Evolutionary conservation across 2,329 filamentous ascomycete species (phyloP), one percentile per base, ranked within the genome.

Genomic region (Fusarium sarcochroum): DNA sequence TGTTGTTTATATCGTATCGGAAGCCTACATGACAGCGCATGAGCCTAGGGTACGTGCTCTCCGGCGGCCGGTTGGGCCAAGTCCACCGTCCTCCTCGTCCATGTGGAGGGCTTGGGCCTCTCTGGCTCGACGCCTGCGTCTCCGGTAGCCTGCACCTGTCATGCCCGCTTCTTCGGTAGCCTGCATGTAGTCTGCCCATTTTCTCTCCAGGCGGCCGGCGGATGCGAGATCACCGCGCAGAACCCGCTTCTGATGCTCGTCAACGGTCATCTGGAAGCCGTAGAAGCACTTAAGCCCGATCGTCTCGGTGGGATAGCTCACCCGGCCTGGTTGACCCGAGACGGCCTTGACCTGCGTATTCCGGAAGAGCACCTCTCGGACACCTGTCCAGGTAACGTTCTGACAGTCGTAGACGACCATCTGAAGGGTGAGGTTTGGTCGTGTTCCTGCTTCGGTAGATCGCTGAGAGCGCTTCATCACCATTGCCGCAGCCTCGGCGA

Each of bases 161-260:
- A 87, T 87, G 4, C 91, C 92, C 0, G 92, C 93, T 77, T 98
- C 95, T 78, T 97, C 93, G 50, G 88, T 92, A 17, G 93, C 90
- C 81, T 97, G 93, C 94, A 98, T 98, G 78, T 93, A 97, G 55
- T 97, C 92, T 1, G 91, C 91, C 95, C 95, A 98, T 77, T 95
- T 97, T 68, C 90, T 86, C 82, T 97, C 94, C 20, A 98, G 84
- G n/a, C 93, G 85, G 37, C 85, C 86, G 1, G 96, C 96, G 2
- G 92, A 86, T 1, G 85, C 83, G 60, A 93, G 86, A 65, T 97
- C 92, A 8, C 93, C 93, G 6, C 88, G 85, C 51, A 97, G 79
- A 1, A 98, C 93, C 6, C 94, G 89, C 81, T 94, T 95, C 53
- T 90, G 94, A 79, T 98, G 95, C 78, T 98, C 94, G 70, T 98